Evolutionary conservation across 164 flowering plant species (phyloP).

Genomic region (Vitis riparia): DNA sequence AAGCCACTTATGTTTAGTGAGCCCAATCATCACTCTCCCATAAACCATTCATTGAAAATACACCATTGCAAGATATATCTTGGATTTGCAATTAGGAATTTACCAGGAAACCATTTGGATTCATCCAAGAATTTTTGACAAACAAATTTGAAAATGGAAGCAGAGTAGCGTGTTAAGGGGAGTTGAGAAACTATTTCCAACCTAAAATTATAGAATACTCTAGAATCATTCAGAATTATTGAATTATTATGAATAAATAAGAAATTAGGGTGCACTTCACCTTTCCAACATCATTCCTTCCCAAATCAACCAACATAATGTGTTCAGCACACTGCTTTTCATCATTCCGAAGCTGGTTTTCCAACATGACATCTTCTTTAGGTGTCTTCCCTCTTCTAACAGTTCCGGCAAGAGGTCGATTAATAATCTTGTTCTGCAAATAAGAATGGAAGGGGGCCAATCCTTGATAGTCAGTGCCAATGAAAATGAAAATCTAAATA

Average conservation of each 20-base stretch:
- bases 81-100: too few relatives aligned
- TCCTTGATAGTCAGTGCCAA: neutral
- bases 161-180: too few relatives aligned
- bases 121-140: too few relatives aligned
- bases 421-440: slow-evolving; percentile 57
- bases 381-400: slow-evolving; percentile 84
- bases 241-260: neutral
- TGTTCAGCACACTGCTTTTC: slow-evolving; percentile 97
- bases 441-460: slow-evolving; percentile 3
- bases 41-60: too few relatives aligned
- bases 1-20: too few relatives aligned
- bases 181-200: too few relatives aligned
- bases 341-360: slow-evolving; percentile 70
- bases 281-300: slow-evolving; percentile 97
- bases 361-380: slow-evolving; percentile 68
- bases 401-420: slow-evolving; percentile 96
- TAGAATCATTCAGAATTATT: neutral
- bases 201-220: too few relatives aligned
- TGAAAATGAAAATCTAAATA: slow-evolving; percentile 3
- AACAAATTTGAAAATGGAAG: too few relatives aligned
- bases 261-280: slow-evolving; percentile 25
- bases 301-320: slow-evolving; percentile 96
- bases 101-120: too few relatives aligned
- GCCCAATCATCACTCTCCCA: too few relatives aligned
- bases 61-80: too few relatives aligned